Base-by-base conservation (phyloP, 345 rosid genomes). In the Corchorus capsularis region DNA sequence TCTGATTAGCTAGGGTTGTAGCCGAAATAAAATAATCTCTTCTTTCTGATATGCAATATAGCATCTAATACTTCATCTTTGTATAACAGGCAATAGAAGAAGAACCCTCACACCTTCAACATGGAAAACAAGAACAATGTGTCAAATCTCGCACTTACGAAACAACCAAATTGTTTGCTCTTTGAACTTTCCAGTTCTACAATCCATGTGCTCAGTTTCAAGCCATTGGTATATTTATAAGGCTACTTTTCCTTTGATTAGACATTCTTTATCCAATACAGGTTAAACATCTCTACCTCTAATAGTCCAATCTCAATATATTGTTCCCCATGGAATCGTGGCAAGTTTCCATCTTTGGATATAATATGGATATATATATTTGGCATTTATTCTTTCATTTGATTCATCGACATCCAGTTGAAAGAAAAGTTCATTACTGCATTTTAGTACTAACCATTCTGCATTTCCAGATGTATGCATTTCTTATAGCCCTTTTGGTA, bases 1-100 rank as follows among this genome's bases (percentile, higher is more conserved):
- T 77, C 52, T 49, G 39, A 61, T 61, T 61, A n/a, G n/a, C n/a
- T n/a, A 72, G 80, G 71, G 52, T 11, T 34, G 39, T 20, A 59
- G 54, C 46, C 20, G 46, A 72, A 61, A 9, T 14, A 11, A 37
- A 27, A 75, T 54, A 65, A 57, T 67, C 78, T 34, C 61, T 47
- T 20, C 63, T 6, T 17, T 41, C 32, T 17, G 47, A 52, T 32
- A 20, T 27, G 50, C 49, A 27, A 27, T 27, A 61, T 73, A 71
- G 84, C 82, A 83, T 83, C 83, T 78, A 80, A 80, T 78, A 64
- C 82, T 80, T 11, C 66, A 79, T 59, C 65, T 73, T 77, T 32
- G 77, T 50, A 27, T 27, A 70, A 77, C 74, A 63, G 53, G 56
- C 5, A 75, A 66, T 50, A 70, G 61, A 49, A 70, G 61, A 49